A percentile compares a stretch with the other conserved stretches of the same genome.
Conservation (phyloP, 2,329 filamentous ascomycete genomes). For the Hypoxylon sp. region DNA sequence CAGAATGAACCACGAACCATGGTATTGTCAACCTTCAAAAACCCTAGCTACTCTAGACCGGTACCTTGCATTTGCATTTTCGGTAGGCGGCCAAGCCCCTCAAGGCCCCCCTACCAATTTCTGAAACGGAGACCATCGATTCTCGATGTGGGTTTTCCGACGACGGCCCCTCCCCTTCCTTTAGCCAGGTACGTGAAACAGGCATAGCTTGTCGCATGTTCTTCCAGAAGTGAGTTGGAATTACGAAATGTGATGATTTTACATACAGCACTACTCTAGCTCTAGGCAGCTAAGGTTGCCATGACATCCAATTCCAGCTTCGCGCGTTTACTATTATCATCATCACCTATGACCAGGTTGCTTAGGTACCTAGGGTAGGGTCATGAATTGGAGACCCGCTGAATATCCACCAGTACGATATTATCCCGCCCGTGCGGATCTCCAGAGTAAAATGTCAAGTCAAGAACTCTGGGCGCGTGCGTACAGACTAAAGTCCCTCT, state of each 20-base stretch:
- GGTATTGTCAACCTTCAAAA: slow-evolving; percentile 16
- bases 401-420: slow-evolving; percentile 23
- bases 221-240: slow-evolving; percentile 42
- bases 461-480: slow-evolving; percentile 34
- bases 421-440: slow-evolving; percentile 29
- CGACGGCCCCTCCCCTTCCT: slow-evolving; percentile 28
- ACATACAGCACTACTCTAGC: not conserved
- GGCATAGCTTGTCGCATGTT: slow-evolving; percentile 41
- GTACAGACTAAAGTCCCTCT: slow-evolving; percentile 27
- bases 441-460: no score
- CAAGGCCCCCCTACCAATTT: slow-evolving; percentile 22
- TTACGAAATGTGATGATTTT: slow-evolving; percentile 28
- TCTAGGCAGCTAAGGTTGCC: no score
- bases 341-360: slow-evolving; percentile 1
- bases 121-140: slow-evolving; percentile 40
- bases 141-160: slow-evolving; percentile 29
- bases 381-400: slow-evolving; percentile 21
- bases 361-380: slow-evolving; percentile 3
- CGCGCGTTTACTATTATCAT: no score
- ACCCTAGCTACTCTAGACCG: slow-evolving; percentile 6
- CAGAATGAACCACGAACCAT: slow-evolving; percentile 15
- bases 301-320: slow-evolving; percentile 18
- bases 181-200: slow-evolving; percentile 43
- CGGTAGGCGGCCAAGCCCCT: slow-evolving; percentile 27
- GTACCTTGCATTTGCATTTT: slow-evolving; percentile 23